phyloP scores from a whole-genome alignment of 2,329 filamentous ascomycete genomes.

The Leptodontidium sp. region DNA sequence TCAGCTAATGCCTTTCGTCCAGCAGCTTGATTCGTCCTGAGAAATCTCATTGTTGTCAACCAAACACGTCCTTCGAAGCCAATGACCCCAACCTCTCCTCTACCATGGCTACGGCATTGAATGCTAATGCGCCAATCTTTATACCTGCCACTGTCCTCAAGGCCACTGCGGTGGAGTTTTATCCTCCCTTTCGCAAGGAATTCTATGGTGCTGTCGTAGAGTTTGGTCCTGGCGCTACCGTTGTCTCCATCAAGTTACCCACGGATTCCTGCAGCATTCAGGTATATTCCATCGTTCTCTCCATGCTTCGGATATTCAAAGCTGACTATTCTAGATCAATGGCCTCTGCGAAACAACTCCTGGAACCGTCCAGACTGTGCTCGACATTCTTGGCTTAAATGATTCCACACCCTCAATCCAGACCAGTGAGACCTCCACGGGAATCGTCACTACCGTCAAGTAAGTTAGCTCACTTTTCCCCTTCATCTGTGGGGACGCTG shows the following conservation, averaged over 20 bases:
- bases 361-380: neutral
- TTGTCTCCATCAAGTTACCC: neutral
- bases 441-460: neutral
- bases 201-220: constrained; percentile 9
- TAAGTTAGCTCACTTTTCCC: neutral
- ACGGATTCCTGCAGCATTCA: constrained; percentile 10
- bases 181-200: neutral
- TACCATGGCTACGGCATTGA: neutral
- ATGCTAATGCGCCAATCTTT: neutral
- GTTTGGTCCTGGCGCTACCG: constrained; percentile 13
- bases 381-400: neutral
- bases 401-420: neutral
- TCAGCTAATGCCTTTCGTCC: neutral
- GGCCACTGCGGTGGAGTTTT: neutral
- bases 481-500: neutral
- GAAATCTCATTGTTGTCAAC: neutral
- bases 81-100: neutral
- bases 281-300: neutral
- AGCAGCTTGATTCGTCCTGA: neutral
- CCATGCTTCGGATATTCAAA: neutral
- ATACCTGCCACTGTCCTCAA: neutral
- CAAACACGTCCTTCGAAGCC: neutral
- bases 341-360: neutral
- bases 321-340: neutral
- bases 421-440: neutral